phyloP scores from a whole-genome alignment of 176 grass and related monocot species.

The Oryza meridionalis region DNA sequence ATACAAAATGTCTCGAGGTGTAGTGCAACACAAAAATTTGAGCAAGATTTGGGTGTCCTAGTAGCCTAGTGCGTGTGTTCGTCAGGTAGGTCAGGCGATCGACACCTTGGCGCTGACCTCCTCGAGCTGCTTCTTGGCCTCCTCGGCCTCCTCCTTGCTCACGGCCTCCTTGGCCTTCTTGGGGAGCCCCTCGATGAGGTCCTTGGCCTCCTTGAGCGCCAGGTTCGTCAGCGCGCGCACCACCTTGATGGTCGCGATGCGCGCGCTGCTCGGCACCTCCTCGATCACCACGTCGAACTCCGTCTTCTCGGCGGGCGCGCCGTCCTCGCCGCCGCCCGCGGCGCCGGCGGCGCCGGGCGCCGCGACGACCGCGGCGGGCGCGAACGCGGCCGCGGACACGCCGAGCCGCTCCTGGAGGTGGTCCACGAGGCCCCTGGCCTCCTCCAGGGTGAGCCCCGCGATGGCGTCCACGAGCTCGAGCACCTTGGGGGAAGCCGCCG shows the following conservation, averaged over 20 bases:
- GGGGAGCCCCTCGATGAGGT: constrained; percentile 67
- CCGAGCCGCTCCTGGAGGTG: constrained; percentile 54
- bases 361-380: constrained; percentile 39
- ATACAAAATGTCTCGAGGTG: neutral
- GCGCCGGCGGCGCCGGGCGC: neutral
- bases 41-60: neutral
- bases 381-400: constrained; percentile 52
- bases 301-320: constrained; percentile 44
- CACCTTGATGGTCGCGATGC: constrained; percentile 66
- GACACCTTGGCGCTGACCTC: constrained; percentile 64
- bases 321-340: neutral
- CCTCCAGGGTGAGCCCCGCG: constrained; percentile 60
- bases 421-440: constrained; percentile 64
- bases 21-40: neutral
- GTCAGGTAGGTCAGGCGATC: constrained; percentile 10
- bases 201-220: constrained; percentile 70
- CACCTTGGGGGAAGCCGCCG: constrained; percentile 45
- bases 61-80: neutral
- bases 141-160: constrained; percentile 62
- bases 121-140: constrained; percentile 63
- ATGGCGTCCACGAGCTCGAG: constrained; percentile 56
- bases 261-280: constrained; percentile 60
- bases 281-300: constrained; percentile 68
- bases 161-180: constrained; percentile 74
- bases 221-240: constrained; percentile 51